Evolutionary conservation across 2,329 filamentous ascomycete species (phyloP).

Genomic region (Alternaria angustiovoidea): DNA sequence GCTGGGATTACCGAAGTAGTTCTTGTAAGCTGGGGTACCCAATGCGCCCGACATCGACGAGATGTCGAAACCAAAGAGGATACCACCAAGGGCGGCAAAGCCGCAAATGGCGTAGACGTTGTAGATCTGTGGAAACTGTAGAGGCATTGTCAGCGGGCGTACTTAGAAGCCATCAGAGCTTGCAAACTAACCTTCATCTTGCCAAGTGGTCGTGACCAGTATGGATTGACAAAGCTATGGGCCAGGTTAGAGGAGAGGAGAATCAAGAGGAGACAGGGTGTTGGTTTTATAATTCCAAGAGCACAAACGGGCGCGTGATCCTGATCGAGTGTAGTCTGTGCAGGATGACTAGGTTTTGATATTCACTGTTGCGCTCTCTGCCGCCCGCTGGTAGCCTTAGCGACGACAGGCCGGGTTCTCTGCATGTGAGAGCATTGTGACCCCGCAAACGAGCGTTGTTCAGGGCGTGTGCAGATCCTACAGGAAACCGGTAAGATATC

Average conservation of each 20-base stretch:
- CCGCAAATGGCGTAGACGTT: slow-evolving; percentile 58
- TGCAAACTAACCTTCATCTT: slow-evolving; percentile 41
- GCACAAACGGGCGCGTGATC: slow-evolving; percentile 30
- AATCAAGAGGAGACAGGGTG: background rate
- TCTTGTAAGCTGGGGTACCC: slow-evolving; percentile 49
- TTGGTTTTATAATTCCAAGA: slow-evolving; percentile 21
- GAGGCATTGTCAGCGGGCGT: background rate
- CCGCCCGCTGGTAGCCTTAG: slow-evolving; percentile 10
- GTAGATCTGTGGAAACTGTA: slow-evolving; percentile 52
- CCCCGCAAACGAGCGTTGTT: slow-evolving; percentile 37
- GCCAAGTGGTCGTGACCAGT: slow-evolving; percentile 22
- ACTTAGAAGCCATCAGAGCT: background rate
- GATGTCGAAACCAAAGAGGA: slow-evolving; percentile 52
- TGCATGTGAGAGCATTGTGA: slow-evolving; percentile 20
- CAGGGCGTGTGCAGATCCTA: slow-evolving; percentile 17
- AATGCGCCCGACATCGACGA: slow-evolving; percentile 51
- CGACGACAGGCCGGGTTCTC: slow-evolving; percentile 3
- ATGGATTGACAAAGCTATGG: slow-evolving; percentile 16
- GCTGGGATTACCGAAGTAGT: slow-evolving; percentile 49
- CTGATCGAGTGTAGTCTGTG: slow-evolving; percentile 19
- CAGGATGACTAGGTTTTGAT: slow-evolving; percentile 9
- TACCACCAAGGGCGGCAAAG: slow-evolving; percentile 66
- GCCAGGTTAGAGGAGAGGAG: slow-evolving; percentile 6
- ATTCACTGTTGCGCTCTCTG: slow-evolving; percentile 20
- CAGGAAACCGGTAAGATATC: slow-evolving; percentile 20